phyloP scores from a whole-genome alignment of 257 asterid genomes.

The Solanum chilense region DNA sequence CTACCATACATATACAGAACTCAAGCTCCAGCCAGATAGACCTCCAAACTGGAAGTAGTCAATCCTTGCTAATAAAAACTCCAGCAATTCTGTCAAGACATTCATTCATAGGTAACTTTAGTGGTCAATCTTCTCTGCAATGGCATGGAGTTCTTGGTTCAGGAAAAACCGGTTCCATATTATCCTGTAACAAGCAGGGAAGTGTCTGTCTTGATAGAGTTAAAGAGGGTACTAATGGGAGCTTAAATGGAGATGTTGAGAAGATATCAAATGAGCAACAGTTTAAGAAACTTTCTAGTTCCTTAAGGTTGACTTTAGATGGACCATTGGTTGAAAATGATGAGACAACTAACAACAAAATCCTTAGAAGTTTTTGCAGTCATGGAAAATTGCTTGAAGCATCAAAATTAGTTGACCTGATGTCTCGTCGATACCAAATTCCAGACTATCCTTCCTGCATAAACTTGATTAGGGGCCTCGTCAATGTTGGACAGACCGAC shows the following conservation, averaged over 20 bases:
- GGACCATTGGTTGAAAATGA: slow-evolving; percentile 50
- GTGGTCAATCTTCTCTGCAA: slow-evolving; percentile 4
- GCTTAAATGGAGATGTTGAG: slow-evolving; percentile 8
- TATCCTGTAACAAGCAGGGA: slow-evolving; percentile 21
- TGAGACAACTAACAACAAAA: slow-evolving; percentile 55
- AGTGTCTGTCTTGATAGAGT: slow-evolving; percentile 29
- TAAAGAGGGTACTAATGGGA: slow-evolving; percentile 15
- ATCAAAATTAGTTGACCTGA: slow-evolving; percentile 46
- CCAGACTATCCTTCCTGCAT: slow-evolving; percentile 58
- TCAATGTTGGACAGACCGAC: slow-evolving; percentile 32
- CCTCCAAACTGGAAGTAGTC: slow-evolving; percentile 3
- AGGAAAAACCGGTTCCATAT: slow-evolving; percentile 8
- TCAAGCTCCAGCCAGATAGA: slow-evolving; percentile 22
- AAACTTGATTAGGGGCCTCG: slow-evolving; percentile 73
- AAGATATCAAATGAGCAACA: slow-evolving; percentile 12
- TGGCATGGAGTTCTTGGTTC: slow-evolving; percentile 15
- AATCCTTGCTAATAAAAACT: slow-evolving; percentile 6
- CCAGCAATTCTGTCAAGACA: slow-evolving; percentile 7
- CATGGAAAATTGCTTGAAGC: slow-evolving; percentile 57
- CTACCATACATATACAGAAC: slow-evolving; percentile 11
- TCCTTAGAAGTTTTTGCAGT: slow-evolving; percentile 52
- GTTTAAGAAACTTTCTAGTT: slow-evolving; percentile 17
- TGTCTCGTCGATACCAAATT: slow-evolving; percentile 78
- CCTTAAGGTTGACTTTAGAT: slow-evolving; percentile 15
- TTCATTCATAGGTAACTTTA: slow-evolving; percentile 5